Conservation (phyloP, 257 asterid species). For the Ophiorrhiza pumila region DNA sequence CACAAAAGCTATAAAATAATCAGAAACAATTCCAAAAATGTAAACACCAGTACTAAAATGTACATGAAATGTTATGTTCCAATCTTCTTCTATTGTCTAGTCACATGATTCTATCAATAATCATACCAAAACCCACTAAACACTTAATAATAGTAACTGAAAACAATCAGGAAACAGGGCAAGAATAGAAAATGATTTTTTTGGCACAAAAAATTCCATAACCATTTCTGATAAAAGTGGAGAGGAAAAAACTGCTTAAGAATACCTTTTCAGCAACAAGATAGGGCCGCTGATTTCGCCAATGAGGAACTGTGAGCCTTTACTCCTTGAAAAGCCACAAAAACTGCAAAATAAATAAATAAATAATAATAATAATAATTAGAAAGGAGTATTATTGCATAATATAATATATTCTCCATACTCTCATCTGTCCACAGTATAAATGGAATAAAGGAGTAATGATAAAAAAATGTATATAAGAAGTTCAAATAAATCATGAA, state of each 20-base stretch:
- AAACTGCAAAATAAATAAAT: too few relatives aligned
- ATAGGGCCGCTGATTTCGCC: too few relatives aligned
- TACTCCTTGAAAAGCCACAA: too few relatives aligned
- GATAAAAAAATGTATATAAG: background rate
- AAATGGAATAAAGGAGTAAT: background rate
- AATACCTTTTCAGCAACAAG: too few relatives aligned
- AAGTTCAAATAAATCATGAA: slow-evolving; percentile 4
- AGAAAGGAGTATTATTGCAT: too few relatives aligned
- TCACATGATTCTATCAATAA: background rate
- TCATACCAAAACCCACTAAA: too few relatives aligned
- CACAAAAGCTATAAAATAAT: too few relatives aligned
- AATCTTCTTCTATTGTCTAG: background rate
- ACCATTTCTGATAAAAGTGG: too few relatives aligned
- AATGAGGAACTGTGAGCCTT: too few relatives aligned
- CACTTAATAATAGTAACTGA: background rate
- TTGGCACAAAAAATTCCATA: background rate
- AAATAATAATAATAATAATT: too few relatives aligned
- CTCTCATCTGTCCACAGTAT: background rate
- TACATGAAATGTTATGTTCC: background rate
- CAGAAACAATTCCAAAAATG: background rate
- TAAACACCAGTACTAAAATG: background rate
- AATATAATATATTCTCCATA: background rate
- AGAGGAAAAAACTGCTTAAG: too few relatives aligned
- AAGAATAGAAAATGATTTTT: background rate
- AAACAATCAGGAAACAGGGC: background rate